A percentile compares a stretch with the other conserved stretches of the same genome.
These are phyloP conservation scores for Malus hybrid DNA, from an alignment of 331 rosid genomes.

Conservation along the genomic window DNA sequence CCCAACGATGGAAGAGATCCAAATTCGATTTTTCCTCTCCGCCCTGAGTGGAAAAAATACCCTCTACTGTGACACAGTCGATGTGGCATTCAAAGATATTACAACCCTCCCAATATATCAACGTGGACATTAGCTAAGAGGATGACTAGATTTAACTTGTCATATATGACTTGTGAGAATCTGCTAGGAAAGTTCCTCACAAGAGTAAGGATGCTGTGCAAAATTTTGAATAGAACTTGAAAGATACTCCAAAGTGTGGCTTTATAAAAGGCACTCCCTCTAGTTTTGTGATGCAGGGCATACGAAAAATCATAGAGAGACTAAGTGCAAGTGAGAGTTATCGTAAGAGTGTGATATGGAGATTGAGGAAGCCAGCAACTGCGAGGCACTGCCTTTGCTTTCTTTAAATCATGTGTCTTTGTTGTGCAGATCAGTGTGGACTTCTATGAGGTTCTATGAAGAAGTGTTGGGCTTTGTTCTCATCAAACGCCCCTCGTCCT, in stretches of 20 bases:
- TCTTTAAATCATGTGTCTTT: constrained; percentile 66
- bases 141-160: constrained; percentile 2
- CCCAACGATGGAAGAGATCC: background rate
- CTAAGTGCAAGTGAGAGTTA: constrained; percentile 4
- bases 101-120: background rate
- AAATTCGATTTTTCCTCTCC: background rate
- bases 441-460: constrained; percentile 53
- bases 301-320: constrained; percentile 4
- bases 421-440: constrained; percentile 52
- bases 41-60: background rate
- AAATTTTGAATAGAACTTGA: background rate
- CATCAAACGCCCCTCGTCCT: constrained; percentile 73
- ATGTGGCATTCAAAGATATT: background rate
- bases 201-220: background rate
- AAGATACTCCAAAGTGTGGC: background rate
- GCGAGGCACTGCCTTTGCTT: constrained; percentile 46
- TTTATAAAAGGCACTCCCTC: constrained; percentile 26
- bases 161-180: constrained; percentile 24
- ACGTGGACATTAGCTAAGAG: background rate
- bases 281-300: constrained; percentile 21
- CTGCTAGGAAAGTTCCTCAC: constrained; percentile 53
- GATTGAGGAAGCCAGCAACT: constrained; percentile 60
- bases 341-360: constrained; percentile 35
- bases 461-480: constrained; percentile 56
- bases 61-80: background rate